Conservation (phyloP, 2,329 filamentous ascomycete genomes). For the Claviceps capensis region DNA sequence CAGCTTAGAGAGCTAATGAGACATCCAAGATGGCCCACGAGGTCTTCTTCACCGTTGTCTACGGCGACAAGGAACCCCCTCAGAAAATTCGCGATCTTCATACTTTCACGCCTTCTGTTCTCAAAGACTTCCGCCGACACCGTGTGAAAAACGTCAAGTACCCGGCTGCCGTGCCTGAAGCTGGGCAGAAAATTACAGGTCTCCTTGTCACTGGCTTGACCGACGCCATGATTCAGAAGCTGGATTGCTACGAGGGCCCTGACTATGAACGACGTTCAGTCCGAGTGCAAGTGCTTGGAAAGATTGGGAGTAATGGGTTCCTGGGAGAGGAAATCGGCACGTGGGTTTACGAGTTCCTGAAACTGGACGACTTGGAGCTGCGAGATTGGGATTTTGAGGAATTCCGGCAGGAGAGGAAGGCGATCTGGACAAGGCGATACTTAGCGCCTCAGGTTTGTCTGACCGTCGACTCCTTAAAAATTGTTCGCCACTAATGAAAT, state of each 20-base stretch:
- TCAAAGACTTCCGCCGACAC: slow-evolving; percentile 57
- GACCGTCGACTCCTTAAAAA: too few species aligned
- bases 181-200: slow-evolving; percentile 51
- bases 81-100: slow-evolving; percentile 40
- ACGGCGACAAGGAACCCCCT: slow-evolving; percentile 39
- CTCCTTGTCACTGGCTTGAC: slow-evolving; percentile 68
- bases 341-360: slow-evolving; percentile 51
- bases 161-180: slow-evolving; percentile 55
- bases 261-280: slow-evolving; percentile 52
- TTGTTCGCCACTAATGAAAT: not conserved
- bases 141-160: slow-evolving; percentile 63
- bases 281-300: slow-evolving; percentile 36
- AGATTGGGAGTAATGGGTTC: slow-evolving; percentile 22
- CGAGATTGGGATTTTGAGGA: slow-evolving; percentile 79
- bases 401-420: slow-evolving; percentile 63
- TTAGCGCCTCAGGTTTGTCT: slow-evolving; percentile 28
- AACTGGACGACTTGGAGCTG: slow-evolving; percentile 43
- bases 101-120: slow-evolving; percentile 58
- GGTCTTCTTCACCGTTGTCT: slow-evolving; percentile 76
- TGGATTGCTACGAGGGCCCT: slow-evolving; percentile 71
- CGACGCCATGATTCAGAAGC: slow-evolving; percentile 55
- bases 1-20: slow-evolving; percentile 11
- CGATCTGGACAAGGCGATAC: slow-evolving; percentile 37
- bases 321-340: slow-evolving; percentile 36
- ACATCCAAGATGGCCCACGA: slow-evolving; percentile 57